Evolutionary conservation across 2,329 filamentous ascomycete species (phyloP).

Genomic region (Colletotrichum limetticola): DNA sequence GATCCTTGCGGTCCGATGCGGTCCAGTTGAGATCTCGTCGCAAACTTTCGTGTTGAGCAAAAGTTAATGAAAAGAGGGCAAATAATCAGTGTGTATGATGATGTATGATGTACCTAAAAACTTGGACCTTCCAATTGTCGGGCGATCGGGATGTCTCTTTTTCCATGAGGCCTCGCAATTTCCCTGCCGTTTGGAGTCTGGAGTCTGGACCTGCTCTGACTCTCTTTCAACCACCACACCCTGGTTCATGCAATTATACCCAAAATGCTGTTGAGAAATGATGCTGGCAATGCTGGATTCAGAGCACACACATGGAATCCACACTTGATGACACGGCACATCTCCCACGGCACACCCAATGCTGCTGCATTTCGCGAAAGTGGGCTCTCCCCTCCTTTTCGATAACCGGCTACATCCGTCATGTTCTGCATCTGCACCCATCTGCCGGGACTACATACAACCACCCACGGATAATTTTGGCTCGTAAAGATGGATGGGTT

Average conservation of each 20-base stretch:
- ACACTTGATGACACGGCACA: not conserved
- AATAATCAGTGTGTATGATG: too few relatives aligned
- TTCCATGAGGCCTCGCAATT: not conserved
- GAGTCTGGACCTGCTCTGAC: not conserved
- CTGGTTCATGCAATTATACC: not conserved
- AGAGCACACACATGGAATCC: not conserved
- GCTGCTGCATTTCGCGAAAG: not conserved
- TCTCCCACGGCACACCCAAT: not conserved
- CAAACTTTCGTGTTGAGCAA: too few relatives aligned
- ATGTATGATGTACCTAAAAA: too few relatives aligned
- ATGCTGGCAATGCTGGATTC: not conserved
- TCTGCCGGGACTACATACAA: not conserved
- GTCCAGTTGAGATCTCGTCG: too few relatives aligned
- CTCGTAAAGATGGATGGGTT: not conserved
- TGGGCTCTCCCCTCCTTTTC: not conserved
- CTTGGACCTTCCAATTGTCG: too few relatives aligned
- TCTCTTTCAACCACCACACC: not conserved
- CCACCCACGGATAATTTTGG: not conserved
- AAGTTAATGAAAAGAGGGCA: too few relatives aligned
- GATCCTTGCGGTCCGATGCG: too few relatives aligned
- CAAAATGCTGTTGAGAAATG: too few relatives aligned
- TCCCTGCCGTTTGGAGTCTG: not conserved
- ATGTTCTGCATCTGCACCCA: not conserved
- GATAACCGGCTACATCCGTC: not conserved
- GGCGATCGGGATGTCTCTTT: not conserved